Evolutionary conservation across 2,329 filamentous ascomycete genomes (phyloP), one percentile per base, ranked within the genome.

Genomic region (Fusarium sp.): DNA sequence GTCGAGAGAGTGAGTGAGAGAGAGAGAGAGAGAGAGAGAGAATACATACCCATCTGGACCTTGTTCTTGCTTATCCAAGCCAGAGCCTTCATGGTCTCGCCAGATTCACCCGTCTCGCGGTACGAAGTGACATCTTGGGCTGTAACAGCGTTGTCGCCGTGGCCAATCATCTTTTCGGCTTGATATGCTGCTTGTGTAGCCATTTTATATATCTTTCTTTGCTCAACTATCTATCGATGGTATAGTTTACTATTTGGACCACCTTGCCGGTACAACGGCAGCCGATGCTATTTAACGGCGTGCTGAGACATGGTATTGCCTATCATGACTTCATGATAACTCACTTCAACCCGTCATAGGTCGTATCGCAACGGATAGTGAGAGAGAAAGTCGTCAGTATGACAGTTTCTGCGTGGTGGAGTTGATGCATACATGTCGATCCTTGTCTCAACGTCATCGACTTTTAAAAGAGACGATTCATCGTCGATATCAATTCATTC

Each of bases 1-100:
- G 25, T 45, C 9, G n/a, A 19, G 14, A 10, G 14, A 7, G 7
- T n/a, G n/a, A n/a, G n/a, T n/a, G n/a, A n/a, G n/a, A n/a, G n/a
- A n/a, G n/a, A n/a, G n/a, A n/a, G n/a, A n/a, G n/a, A n/a, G n/a
- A n/a, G n/a, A n/a, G n/a, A n/a, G n/a, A 10, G 14, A 7, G 7
- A 6, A 29, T 23, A 17, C 75, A 54, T 73, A 86, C 83, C 78
- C 15, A 96, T 80, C 70, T 90, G 77, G 42, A 96, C 91, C 27
- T 80, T 85, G 70, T 93, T 91, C 80, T 94, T 95, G 48, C 90
- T 90, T 75, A 89, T 86, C 92, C 92, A 96, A 3, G 84, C 84
- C 13, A 96, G 77, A 0, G 92, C 93, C 74, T 91, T 89, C 90
- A 96, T 95, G 14, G 76, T 89, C 67, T 87, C 83, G 6, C 74